Conservation (phyloP, 805 yeast species). For the Hanseniaspora pseudoguilliermondii region DNA sequence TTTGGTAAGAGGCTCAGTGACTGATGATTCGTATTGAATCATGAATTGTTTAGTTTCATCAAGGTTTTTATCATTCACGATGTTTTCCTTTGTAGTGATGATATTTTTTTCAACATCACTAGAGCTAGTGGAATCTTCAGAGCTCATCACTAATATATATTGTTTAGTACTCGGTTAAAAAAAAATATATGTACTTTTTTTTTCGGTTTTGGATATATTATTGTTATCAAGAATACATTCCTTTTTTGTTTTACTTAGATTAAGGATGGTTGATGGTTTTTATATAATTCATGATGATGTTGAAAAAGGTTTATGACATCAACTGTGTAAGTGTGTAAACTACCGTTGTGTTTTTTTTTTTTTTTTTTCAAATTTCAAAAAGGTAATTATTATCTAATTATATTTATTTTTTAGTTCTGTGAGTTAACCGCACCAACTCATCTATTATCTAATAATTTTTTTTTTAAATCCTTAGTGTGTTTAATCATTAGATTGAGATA, state of each 20-base stretch:
- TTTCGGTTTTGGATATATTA: not conserved
- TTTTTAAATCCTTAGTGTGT: not conserved
- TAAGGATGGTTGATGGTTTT: no score
- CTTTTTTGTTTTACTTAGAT: no score
- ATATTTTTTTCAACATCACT: not conserved
- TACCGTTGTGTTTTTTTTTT: no score
- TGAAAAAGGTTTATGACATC: no score
- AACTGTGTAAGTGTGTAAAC: no score
- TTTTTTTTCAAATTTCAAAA: no score
- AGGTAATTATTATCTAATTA: no score
- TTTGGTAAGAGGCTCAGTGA: not conserved
- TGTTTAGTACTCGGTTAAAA: not conserved
- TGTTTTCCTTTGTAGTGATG: not conserved
- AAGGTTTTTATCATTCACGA: not conserved
- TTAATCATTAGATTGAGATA: not conserved
- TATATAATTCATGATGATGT: no score
- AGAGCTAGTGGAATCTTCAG: not conserved
- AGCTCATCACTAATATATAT: not conserved
- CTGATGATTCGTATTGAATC: not conserved
- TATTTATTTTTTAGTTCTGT: no score
- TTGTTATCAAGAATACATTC: no score
- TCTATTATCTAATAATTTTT: no score
- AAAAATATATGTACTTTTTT: not conserved
- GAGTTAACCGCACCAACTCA: no score
- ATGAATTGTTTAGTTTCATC: constrained; percentile 14